A percentile compares a stretch with the other conserved stretches of the same genome.
These are phyloP conservation scores for Leishmania gerbilli DNA, from an alignment of 208 protist genomes.

Conservation along the genomic window DNA sequence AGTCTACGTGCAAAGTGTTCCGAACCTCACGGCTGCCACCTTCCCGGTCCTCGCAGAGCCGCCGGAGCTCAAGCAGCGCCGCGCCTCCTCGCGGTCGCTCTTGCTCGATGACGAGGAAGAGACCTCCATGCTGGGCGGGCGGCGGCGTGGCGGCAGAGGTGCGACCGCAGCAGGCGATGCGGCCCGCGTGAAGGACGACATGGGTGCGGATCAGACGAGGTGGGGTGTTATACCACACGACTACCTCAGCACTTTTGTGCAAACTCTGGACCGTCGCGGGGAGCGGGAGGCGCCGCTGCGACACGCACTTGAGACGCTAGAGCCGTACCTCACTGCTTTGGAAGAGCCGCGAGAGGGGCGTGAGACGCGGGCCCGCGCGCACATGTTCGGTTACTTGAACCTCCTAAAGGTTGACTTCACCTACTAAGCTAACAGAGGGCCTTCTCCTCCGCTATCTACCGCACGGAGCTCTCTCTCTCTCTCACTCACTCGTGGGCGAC, in stretches of 20 bases:
- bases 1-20: slow-evolving; percentile 74
- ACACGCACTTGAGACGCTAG: slow-evolving; percentile 43
- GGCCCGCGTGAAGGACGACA: background rate
- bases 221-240: slow-evolving; percentile 74
- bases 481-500: too few species aligned
- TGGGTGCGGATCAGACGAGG: slow-evolving; percentile 26
- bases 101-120: slow-evolving; percentile 63
- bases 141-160: background rate
- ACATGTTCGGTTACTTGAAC: slow-evolving; percentile 84
- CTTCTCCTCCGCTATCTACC: background rate
- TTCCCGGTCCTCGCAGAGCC: slow-evolving; percentile 52
- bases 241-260: slow-evolving; percentile 61
- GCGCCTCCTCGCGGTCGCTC: slow-evolving; percentile 5
- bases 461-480: background rate
- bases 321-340: slow-evolving; percentile 51
- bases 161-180: background rate
- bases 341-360: slow-evolving; percentile 41
- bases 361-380: slow-evolving; percentile 63
- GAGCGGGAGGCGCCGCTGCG: slow-evolving; percentile 66
- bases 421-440: background rate
- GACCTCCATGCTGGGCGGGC: background rate
- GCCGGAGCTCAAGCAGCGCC: slow-evolving; percentile 24
- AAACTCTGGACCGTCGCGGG: slow-evolving; percentile 67
- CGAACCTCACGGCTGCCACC: slow-evolving; percentile 17
- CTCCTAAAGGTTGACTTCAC: slow-evolving; percentile 54